Conservation (phyloP, 129 eudicot species). For the Scalesia atractyloides region DNA sequence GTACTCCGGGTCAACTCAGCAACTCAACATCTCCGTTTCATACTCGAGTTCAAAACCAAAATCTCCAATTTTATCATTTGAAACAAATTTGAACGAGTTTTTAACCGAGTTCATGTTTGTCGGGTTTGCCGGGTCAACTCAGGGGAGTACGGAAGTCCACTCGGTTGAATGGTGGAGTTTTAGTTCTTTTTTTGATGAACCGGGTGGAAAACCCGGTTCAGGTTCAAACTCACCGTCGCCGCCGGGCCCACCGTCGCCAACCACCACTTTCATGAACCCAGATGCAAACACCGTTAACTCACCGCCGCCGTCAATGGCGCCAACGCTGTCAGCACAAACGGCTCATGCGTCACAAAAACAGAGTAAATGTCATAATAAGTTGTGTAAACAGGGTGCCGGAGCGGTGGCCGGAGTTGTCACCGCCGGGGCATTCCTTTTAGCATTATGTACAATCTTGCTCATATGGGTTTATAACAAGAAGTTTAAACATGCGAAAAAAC, state of each 20-base stretch:
- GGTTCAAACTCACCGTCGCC: conserved; percentile 14
- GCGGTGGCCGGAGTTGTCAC: conserved; percentile 87
- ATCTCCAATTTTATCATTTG: conserved; percentile 17
- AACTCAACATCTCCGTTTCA: conserved; percentile 31
- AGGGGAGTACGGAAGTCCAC: conserved; percentile 45
- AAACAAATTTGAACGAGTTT: conserved; percentile 13
- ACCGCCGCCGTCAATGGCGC: conserved; percentile 32
- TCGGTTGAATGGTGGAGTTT: conserved; percentile 48
- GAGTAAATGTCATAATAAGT: conserved; percentile 55
- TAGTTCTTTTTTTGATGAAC: conserved; percentile 31
- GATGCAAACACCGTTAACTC: conserved; percentile 18
- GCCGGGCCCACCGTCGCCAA: conserved; percentile 14
- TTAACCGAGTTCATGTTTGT: conserved; percentile 34
- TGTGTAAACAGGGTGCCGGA: conserved; percentile 59
- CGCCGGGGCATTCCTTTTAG: conserved; percentile 75
- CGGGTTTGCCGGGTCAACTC: conserved; percentile 44
- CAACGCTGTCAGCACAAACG: conserved; percentile 19
- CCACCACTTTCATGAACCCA: conserved; percentile 31
- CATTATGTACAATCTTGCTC: conserved; percentile 51
- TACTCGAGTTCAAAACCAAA: conserved; percentile 30
- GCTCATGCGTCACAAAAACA: conserved; percentile 30
- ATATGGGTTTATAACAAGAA: conserved; percentile 69
- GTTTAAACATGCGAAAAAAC: conserved; percentile 40
- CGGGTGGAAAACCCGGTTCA: conserved; percentile 20
- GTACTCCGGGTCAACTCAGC: conserved; percentile 36